Base-by-base conservation (phyloP, 306 rosid species). In the Prunus mume region DNA sequence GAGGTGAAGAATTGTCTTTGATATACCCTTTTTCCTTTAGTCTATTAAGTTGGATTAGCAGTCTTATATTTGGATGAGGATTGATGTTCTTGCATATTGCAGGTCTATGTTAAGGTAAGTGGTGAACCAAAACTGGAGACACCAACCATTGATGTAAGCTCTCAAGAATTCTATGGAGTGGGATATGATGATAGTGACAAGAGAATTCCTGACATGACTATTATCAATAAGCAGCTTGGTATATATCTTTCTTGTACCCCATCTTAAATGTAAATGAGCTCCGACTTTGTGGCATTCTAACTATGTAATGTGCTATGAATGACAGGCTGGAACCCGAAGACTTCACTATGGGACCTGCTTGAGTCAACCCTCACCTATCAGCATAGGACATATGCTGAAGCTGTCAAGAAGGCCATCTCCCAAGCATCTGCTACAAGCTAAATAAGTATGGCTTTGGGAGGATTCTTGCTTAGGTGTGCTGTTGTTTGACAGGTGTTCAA, bases 151-250 rank as follows among this genome's bases (percentile, higher is more conserved):
- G 97, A 93, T 81, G 87, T 93, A 47, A 91, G 90, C 91, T 93
- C 98, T 56, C 79, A 88, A 82, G 98, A 93, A 85, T 93, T 93
- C 68, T 93, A 93, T 10, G 98, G 98, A 12, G 96, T 84, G 72
- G 98, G 98, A 28, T 93, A 93, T 5, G 98, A 93, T 57, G 98
- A 93, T 28, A 91, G 98, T 30, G 97, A 93, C 76, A 93, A 91
- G 90, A 87, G 98, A 87, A 93, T 93, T 80, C 98, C 97, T 0
- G 97, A 91, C 89, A 93, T 93, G 98, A 87, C 97, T 85, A 91
- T 93, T 56, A 93, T 93, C 80, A 88, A 91, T 75, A 90, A 54
- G 79, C 98, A 93, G 68, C 97, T 93, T 49, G 98, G 98, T 93
- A 91, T 27, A 30, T 63, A 38, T 75, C 13, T 34, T 65, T 65